Evolutionary conservation across 2,329 filamentous ascomycete genomes (phyloP).

Genomic region (Microdochium bolleyi): DNA sequence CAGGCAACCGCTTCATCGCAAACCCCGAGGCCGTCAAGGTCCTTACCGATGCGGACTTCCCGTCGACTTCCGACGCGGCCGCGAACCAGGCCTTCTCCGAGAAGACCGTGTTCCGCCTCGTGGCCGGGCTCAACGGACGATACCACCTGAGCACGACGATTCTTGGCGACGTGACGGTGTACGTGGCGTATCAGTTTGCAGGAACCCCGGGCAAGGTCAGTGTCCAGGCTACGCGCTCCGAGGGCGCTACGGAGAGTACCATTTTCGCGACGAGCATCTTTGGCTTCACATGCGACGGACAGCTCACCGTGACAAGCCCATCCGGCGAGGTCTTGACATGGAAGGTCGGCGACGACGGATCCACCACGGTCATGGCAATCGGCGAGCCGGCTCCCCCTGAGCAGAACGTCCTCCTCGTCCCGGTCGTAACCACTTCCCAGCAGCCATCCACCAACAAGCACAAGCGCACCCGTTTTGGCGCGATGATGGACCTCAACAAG

Average conservation of each 20-base stretch:
- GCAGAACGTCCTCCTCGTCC: not conserved
- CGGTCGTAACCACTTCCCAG: not conserved
- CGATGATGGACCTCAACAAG: not conserved
- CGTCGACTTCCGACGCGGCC: not conserved
- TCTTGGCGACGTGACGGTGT: no score
- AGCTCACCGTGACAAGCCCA: not conserved
- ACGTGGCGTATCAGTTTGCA: no score
- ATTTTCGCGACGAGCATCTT: not conserved
- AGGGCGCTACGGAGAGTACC: not conserved
- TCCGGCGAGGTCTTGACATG: not conserved
- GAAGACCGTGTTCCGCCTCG: not conserved
- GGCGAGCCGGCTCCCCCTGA: not conserved
- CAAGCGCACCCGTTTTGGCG: not conserved
- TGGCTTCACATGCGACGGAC: not conserved
- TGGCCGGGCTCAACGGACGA: not conserved
- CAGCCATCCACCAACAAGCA: not conserved
- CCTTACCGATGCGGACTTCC: not conserved
- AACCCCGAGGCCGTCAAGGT: not conserved
- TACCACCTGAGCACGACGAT: no score
- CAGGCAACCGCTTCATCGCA: not conserved
- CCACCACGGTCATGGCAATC: not conserved
- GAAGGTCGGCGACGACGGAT: not conserved
- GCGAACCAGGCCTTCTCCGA: not conserved
- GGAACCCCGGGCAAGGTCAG: no score
- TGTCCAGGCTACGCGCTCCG: no score